Conservation (phyloP, 176 grass and related monocot species). For the Pontederia crassipes region DNA sequence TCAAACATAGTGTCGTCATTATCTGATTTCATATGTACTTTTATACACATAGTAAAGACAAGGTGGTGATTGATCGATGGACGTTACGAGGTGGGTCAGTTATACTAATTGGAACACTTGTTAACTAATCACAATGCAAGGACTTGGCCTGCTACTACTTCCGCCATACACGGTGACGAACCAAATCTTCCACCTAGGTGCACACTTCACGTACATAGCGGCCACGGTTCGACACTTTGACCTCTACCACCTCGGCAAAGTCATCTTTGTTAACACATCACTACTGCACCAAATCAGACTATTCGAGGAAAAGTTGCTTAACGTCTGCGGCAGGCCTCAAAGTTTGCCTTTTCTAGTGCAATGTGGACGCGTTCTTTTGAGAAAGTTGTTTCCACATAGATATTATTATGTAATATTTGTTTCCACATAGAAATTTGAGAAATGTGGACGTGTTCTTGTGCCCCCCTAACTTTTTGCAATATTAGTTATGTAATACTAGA, state of each 20-base stretch:
- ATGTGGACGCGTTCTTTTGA: background rate
- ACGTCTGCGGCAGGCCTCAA: constrained; percentile 19
- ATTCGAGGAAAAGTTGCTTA: constrained; percentile 34
- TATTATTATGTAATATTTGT: too few relatives aligned
- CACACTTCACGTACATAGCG: constrained; percentile 31
- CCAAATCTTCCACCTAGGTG: constrained; percentile 18
- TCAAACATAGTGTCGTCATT: too few relatives aligned
- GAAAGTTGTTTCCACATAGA: too few relatives aligned
- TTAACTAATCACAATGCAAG: constrained; percentile 10
- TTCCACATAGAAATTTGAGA: too few relatives aligned
- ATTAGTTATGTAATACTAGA: too few relatives aligned
- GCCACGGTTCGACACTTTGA: constrained; percentile 28
- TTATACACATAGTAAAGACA: too few relatives aligned
- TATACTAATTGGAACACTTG: background rate
- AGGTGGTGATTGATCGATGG: too few relatives aligned
- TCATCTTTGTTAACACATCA: constrained; percentile 21
- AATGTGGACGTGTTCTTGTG: too few relatives aligned
- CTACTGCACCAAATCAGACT: constrained; percentile 22
- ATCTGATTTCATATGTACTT: constrained; percentile 57
- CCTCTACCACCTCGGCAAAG: constrained; percentile 19
- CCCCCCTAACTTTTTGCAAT: too few relatives aligned
- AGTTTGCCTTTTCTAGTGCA: background rate
- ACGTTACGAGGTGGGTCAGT: too few relatives aligned
- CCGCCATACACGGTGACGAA: constrained; percentile 29
- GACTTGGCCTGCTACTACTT: constrained; percentile 28